These are phyloP conservation scores for Salvia rosmarinus DNA, from an alignment of 257 asterid genomes.

Conservation along the genomic window DNA sequence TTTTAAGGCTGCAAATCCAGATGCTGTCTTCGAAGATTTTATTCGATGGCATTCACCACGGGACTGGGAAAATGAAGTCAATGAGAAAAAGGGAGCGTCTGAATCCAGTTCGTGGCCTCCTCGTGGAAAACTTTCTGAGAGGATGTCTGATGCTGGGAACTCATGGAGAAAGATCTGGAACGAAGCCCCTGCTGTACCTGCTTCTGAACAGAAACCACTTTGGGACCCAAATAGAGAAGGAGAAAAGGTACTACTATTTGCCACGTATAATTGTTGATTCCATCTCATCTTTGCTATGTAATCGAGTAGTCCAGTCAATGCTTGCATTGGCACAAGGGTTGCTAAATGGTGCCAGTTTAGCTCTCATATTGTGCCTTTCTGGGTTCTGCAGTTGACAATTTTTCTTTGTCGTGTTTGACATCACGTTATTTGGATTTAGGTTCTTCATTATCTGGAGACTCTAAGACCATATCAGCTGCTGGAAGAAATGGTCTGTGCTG, in stretches of 20 bases:
- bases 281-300: not conserved
- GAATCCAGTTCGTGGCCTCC: slow-evolving; percentile 77
- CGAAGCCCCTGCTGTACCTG: slow-evolving; percentile 68
- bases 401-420: slow-evolving; percentile 8
- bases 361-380: slow-evolving; percentile 28
- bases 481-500: slow-evolving; percentile 86
- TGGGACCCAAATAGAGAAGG: slow-evolving; percentile 95
- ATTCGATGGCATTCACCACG: slow-evolving; percentile 98
- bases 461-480: slow-evolving; percentile 71
- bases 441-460: slow-evolving; percentile 94
- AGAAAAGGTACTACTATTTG: slow-evolving; percentile 67
- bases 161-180: slow-evolving; percentile 92
- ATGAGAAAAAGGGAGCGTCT: slow-evolving; percentile 44
- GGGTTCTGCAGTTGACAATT: not conserved
- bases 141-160: slow-evolving; percentile 90
- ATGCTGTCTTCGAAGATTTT: slow-evolving; percentile 93
- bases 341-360: too few relatives aligned
- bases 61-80: slow-evolving; percentile 80
- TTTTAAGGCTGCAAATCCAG: slow-evolving; percentile 94
- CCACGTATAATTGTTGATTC: not conserved
- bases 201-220: slow-evolving; percentile 83
- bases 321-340: too few relatives aligned
- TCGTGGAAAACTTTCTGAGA: slow-evolving; percentile 79
- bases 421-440: slow-evolving; percentile 47
- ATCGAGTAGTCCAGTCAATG: too few relatives aligned